These are phyloP conservation scores for Capsicum pubescens DNA, from an alignment of 257 asterid species.

Conservation along the genomic window DNA sequence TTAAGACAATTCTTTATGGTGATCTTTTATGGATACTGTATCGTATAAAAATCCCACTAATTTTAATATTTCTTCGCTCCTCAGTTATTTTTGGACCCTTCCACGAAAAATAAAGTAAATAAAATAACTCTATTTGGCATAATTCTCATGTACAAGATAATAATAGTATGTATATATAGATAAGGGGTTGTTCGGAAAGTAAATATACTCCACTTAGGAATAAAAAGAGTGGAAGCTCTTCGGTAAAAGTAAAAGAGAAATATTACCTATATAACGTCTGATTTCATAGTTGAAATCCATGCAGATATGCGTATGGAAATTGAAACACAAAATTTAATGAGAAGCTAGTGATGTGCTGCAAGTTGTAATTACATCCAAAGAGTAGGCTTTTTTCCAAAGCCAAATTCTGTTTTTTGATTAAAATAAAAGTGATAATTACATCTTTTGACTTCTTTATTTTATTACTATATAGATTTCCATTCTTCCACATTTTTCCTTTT, in stretches of 20 bases:
- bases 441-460: not conserved
- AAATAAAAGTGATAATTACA: conserved; percentile 3
- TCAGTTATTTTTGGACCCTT: not conserved
- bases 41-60: not conserved
- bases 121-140: not conserved
- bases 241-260: not conserved
- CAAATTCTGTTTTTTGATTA: not conserved
- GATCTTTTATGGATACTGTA: not conserved
- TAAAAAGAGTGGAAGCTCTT: not conserved
- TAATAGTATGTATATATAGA: not conserved
- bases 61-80: not conserved
- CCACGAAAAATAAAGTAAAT: not conserved
- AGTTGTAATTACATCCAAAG: not conserved
- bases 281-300: not conserved
- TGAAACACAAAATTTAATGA: not conserved
- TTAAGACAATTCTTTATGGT: not conserved
- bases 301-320: not conserved
- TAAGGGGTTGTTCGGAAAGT: too few relatives aligned
- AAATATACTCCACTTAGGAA: too few relatives aligned
- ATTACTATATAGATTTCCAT: not conserved
- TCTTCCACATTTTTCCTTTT: not conserved
- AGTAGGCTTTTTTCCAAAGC: not conserved
- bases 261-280: not conserved
- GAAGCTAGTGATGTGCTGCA: conserved; percentile 5
- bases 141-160: not conserved